Evolutionary conservation across 2,329 filamentous ascomycete genomes (phyloP), one percentile per base, ranked within the genome.

Genomic region (Colletotrichum chrysophilum): DNA sequence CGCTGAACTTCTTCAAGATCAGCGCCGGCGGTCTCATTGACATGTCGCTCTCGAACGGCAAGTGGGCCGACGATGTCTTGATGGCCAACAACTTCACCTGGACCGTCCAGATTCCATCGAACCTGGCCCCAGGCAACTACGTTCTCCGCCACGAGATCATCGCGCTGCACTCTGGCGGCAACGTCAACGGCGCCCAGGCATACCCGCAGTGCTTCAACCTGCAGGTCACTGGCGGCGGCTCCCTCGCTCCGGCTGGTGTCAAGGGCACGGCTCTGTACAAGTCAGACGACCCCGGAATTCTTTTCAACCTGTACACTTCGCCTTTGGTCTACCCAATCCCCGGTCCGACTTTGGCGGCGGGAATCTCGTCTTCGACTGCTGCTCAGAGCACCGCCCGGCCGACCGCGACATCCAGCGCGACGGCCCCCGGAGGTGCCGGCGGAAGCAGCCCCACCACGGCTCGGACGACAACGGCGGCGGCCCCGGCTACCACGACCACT

Each of bases 1-100:
- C 82, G 13, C 86, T 93, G 43, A 81, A 88, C 76, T 93, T 89
- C 82, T 89, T 90, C 86, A 93, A 93, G 87, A 90, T 93, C 74
- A 87, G 88, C 38, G 86, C 88, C 76, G 84, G 82, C 36, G 91
- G 91, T 67, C 86, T 91, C 56, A 83, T 88, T 72, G 84, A 86
- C 69, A 87, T 84, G 71, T 84, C 80, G 71, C 77, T 78, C 36
- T 78, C 80, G 84, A 78, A 88, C 1, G 89, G 89, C 43, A 84
- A 82, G 60, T 93, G 91, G 91, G 91, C 89, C 56, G 83, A 89
- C n/a, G 90, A 92, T 76, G 81, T 87, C 71, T 81, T 91, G 77
- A 86, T 90, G 66, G 79, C 80, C 60, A 88, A 89, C 81, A 86
- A 86, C 77, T 82, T 85, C 81, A 84, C 85, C 68, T 89, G 87